A percentile compares a stretch with the other conserved stretches of the same genome.
phyloP scores from a whole-genome alignment of 2,329 filamentous ascomycete species.

The Apiospora phragmitis region DNA sequence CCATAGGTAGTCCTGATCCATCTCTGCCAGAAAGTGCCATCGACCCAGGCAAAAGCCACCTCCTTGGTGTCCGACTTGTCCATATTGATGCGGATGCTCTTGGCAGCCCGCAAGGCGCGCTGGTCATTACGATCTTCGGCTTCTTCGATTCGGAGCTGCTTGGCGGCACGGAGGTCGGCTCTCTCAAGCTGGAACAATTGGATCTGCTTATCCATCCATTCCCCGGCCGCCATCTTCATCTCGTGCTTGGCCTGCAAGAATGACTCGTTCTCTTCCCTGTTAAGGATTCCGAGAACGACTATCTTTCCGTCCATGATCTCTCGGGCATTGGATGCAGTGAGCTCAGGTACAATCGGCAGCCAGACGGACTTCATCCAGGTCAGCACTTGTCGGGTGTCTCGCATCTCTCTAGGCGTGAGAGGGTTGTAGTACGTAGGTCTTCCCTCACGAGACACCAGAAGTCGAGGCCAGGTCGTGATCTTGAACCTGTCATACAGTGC shows the following conservation, averaged over 20 bases:
- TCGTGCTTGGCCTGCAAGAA: conserved; percentile 80
- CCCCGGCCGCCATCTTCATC: conserved; percentile 91
- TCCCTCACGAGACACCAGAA: conserved; percentile 86
- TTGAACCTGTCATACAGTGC: conserved; percentile 81
- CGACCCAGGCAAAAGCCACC: conserved; percentile 95
- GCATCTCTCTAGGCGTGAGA: conserved; percentile 87
- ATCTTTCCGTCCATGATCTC: conserved; percentile 95
- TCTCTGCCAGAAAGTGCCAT: conserved; percentile 94
- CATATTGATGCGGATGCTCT: conserved; percentile 90
- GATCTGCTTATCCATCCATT: conserved; percentile 98
- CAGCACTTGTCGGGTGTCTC: conserved; percentile 77
- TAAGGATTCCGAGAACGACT: conserved; percentile 90
- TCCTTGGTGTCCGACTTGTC: conserved; percentile 83
- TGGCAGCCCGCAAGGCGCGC: conserved; percentile 80
- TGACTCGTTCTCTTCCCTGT: conserved; percentile 74
- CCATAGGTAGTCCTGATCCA: conserved; percentile 97
- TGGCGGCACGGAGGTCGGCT: conserved; percentile 89
- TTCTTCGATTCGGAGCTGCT: conserved; percentile 94
- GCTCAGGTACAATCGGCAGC: conserved; percentile 92
- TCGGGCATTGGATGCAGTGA: conserved; percentile 85
- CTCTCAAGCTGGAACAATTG: conserved; percentile 89
- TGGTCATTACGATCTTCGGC: conserved; percentile 92
- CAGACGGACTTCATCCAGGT: conserved; percentile 96
- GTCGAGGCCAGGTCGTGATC: conserved; percentile 94
- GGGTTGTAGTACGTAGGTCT: conserved; percentile 88